These are phyloP conservation scores for Candida ovalis DNA, from an alignment of 805 yeast genomes.

Conservation along the genomic window DNA sequence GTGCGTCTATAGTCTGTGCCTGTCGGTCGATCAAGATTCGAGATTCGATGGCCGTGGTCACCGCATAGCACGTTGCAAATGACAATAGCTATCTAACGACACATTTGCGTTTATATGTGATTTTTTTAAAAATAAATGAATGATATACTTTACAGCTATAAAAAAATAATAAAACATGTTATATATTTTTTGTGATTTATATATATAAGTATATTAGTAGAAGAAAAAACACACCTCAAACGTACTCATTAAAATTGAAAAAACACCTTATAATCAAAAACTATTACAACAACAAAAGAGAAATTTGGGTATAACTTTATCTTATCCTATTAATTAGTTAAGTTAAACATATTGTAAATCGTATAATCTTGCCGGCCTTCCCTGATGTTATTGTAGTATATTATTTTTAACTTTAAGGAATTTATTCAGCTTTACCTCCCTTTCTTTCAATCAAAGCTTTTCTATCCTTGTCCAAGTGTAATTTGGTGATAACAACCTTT, in stretches of 20 bases:
- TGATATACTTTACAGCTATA: not conserved
- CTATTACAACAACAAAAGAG: not conserved
- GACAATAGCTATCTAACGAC: too few species aligned
- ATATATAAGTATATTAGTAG: not conserved
- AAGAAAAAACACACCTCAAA: not conserved
- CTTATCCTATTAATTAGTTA: not conserved
- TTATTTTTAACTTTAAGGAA: conserved; percentile 12
- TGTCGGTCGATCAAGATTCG: too few species aligned
- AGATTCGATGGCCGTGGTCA: too few species aligned
- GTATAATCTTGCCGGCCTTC: not conserved
- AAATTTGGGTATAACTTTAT: not conserved
- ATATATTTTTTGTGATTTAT: not conserved
- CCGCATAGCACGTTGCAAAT: too few species aligned
- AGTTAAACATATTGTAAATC: not conserved
- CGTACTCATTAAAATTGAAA: not conserved
- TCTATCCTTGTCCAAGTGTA: conserved; percentile 98
- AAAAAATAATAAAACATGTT: not conserved
- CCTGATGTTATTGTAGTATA: not conserved
- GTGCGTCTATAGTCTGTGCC: too few species aligned
- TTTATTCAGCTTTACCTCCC: conserved; percentile 95
- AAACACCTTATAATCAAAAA: not conserved
- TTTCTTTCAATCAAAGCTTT: conserved; percentile 95
- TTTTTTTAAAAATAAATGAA: not conserved
- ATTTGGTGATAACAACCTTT: conserved; percentile 97
- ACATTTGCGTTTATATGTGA: too few species aligned